A percentile compares a stretch with the other conserved stretches of the same genome.
These are phyloP conservation scores for Scheffersomyces titani DNA, from an alignment of 1,139 yeast species.

Conservation along the genomic window DNA sequence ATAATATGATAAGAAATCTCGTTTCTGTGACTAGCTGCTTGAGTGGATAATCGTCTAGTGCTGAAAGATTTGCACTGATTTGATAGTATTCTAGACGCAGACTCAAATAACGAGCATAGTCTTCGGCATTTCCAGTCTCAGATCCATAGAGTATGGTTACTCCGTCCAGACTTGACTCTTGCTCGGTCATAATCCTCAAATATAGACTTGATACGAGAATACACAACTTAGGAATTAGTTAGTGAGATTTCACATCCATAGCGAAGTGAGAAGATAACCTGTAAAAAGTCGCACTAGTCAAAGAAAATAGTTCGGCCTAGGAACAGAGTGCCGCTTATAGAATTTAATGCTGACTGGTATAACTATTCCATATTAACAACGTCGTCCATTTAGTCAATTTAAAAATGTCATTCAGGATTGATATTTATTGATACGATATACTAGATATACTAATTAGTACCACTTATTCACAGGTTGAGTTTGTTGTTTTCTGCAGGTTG, in stretches of 20 bases:
- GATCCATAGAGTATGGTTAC: constrained; percentile 80
- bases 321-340: too few species aligned
- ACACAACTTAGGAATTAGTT: background rate
- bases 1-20: constrained; percentile 59
- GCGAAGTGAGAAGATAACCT: background rate
- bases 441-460: background rate
- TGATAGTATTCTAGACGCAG: constrained; percentile 57
- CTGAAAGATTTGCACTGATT: constrained; percentile 49
- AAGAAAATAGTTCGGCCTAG: too few species aligned
- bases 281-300: too few species aligned
- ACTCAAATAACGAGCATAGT: constrained; percentile 70
- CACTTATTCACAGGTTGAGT: background rate
- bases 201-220: background rate
- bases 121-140: constrained; percentile 92
- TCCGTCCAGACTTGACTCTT: background rate
- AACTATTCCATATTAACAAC: background rate
- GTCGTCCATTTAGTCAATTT: background rate
- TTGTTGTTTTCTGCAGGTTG: background rate
- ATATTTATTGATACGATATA: too few species aligned
- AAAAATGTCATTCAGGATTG: background rate
- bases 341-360: too few species aligned
- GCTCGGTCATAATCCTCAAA: constrained; percentile 2
- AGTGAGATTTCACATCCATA: background rate
- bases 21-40: constrained; percentile 51
- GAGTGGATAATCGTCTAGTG: constrained; percentile 66